Conservation (phyloP, 768 basidiomycete species). For the Pholiota conissans region DNA sequence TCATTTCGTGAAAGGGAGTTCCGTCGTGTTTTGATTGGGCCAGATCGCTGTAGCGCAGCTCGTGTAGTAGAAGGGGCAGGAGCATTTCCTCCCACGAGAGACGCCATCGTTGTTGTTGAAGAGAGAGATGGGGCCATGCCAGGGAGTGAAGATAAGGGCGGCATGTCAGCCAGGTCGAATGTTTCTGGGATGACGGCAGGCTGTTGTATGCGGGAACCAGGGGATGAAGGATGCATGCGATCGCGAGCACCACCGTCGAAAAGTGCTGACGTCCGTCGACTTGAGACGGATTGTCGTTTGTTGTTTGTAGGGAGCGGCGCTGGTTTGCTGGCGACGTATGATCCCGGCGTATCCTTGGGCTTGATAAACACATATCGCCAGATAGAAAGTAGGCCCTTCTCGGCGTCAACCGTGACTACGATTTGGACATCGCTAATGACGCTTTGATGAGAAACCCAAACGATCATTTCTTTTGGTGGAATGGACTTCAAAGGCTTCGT, state of each 20-base stretch:
- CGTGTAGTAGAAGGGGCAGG: constrained; percentile 7
- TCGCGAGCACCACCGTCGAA: constrained; percentile 33
- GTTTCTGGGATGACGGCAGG: constrained; percentile 34
- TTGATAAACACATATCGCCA: constrained; percentile 76
- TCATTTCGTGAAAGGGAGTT: constrained; percentile 55
- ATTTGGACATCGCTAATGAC: constrained; percentile 49
- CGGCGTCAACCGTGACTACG: constrained; percentile 58
- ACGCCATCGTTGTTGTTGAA: constrained; percentile 52
- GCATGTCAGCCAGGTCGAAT: constrained; percentile 39
- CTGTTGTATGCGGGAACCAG: constrained; percentile 32
- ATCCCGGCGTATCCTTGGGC: constrained; percentile 53
- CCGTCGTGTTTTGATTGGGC: constrained; percentile 32
- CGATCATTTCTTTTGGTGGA: constrained; percentile 62
- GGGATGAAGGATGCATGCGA: constrained; percentile 37
- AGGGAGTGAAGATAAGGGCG: constrained; percentile 46
- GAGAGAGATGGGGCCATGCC: constrained; percentile 56
- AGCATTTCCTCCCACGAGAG: constrained; percentile 38
- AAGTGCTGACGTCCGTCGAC: constrained; percentile 39
- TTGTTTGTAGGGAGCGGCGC: constrained; percentile 17
- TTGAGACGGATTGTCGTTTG: constrained; percentile 43
- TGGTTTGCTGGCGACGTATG: constrained; percentile 26
- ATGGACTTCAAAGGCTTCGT: constrained; percentile 53
- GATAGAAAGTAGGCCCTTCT: constrained; percentile 53
- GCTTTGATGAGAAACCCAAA: constrained; percentile 57
- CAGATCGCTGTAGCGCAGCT: constrained; percentile 26